Base-by-base conservation (phyloP, 768 basidiomycete species). In the Xanthoconium stramineum region DNA sequence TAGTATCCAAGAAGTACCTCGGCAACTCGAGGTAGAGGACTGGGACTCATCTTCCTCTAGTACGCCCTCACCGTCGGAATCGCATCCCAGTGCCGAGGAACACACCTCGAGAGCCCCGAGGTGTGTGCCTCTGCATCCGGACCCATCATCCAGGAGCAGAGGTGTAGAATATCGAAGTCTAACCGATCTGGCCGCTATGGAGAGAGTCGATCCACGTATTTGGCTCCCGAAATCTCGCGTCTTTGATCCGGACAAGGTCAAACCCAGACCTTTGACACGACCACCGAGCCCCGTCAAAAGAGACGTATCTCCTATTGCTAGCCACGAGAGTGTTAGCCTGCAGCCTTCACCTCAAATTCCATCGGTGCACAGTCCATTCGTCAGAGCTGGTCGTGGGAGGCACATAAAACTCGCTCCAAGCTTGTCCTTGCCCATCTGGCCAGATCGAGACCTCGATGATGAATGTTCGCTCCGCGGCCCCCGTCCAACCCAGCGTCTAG, bases 191-290 rank as follows among this genome's bases (percentile, higher is more conserved):
- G 37, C 43, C 29, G 60, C 55, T 19, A 35, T 28, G 33, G 30
- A 55, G 51, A 43, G 43, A 5, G 47, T 59, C 37, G 70, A 70
- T 50, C 37, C 70, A 47, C 69, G 69, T 10, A 14, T 70, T 17
- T 72, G 70, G 69, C 50, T 58, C 39, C 69, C 70, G 7, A 50
- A 51, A 44, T 32, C 61, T 20, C 70, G 61, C 10, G 14, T 52
- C 32, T 72, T 69, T 42, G 57, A 72, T 49, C 64, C 69, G 14
- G 58, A 54, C 55, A 69, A 63, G 45, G 50, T 72, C 43, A 70
- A 70, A 46, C 42, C 55, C 39, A 47, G 60, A 50, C 60, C 66
- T 39, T 32, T 36, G 47, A 64, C 64, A 30, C 61, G 66, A 37
- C 53, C 68, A 13, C 47, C 68, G n/a, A 69, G 66, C 43, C 66